Evolutionary conservation across 768 basidiomycete species (phyloP).

Genomic region (Termitomyces titanicus): DNA sequence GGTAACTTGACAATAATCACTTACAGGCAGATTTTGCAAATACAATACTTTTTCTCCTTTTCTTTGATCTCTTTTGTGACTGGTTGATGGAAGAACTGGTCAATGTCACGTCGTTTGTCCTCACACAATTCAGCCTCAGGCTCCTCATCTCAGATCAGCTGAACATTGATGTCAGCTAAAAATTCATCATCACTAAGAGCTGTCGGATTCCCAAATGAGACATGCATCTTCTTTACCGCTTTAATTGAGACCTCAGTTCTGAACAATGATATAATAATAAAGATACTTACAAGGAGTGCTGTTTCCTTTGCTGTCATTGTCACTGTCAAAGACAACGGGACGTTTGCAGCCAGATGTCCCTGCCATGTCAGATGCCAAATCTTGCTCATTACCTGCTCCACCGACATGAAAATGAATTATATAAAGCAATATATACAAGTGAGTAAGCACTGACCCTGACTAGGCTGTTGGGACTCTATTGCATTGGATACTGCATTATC

Average conservation of each 20-base stretch:
- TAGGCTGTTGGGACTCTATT: too few species aligned
- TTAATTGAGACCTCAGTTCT: neutral
- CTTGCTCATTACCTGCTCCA: neutral
- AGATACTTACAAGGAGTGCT: neutral
- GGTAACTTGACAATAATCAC: neutral
- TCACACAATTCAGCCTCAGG: neutral
- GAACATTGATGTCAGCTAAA: neutral
- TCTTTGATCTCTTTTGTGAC: neutral
- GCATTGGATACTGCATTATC: neutral
- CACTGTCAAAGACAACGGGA: neutral
- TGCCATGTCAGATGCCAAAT: neutral
- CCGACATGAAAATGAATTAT: neutral
- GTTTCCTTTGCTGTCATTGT: neutral
- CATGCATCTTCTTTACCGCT: neutral
- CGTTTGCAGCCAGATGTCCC: neutral
- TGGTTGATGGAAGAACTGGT: neutral
- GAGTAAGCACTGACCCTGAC: neutral
- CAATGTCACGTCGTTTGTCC: neutral
- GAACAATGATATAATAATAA: neutral
- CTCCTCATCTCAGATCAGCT: neutral
- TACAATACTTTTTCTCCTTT: neutral
- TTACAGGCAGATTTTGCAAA: neutral
- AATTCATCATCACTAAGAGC: neutral
- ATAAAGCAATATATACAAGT: neutral
- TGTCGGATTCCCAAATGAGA: neutral